phyloP scores from a whole-genome alignment of 192 early-diverging fungal genomes.

The Coemansia sp. region DNA sequence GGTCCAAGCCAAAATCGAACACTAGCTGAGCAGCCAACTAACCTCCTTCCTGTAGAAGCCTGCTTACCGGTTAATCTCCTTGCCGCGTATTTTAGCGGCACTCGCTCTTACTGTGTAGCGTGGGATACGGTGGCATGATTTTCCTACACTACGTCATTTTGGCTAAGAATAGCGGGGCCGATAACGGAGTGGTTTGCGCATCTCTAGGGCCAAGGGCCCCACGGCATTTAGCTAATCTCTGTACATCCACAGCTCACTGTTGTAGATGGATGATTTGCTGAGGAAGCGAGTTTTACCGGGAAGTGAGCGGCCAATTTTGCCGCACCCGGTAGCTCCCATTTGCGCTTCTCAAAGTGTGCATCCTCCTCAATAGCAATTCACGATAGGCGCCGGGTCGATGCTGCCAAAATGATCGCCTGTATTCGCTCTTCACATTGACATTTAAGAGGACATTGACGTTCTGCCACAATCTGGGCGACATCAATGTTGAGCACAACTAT shows the following conservation, averaged over 20 bases:
- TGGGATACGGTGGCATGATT: neutral
- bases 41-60: neutral
- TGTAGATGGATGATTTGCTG: neutral
- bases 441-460: neutral
- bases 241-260: too few relatives aligned
- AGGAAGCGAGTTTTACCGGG: neutral
- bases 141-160: neutral
- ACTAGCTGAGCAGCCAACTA: neutral
- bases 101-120: neutral
- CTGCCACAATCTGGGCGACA: neutral
- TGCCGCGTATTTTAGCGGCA: neutral
- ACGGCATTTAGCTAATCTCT: neutral
- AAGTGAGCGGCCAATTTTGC: neutral
- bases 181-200: neutral
- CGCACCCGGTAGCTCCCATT: neutral
- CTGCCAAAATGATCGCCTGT: neutral
- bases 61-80: neutral
- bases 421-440: neutral
- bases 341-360: neutral
- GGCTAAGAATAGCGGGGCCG: neutral
- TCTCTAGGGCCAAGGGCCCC: neutral
- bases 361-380: neutral
- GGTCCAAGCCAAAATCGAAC: too few relatives aligned
- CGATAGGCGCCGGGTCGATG: neutral
- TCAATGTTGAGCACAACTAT: too few relatives aligned